Evolutionary conservation across 2,329 filamentous ascomycete species (phyloP).

Genomic region (Fusarium hostae): DNA sequence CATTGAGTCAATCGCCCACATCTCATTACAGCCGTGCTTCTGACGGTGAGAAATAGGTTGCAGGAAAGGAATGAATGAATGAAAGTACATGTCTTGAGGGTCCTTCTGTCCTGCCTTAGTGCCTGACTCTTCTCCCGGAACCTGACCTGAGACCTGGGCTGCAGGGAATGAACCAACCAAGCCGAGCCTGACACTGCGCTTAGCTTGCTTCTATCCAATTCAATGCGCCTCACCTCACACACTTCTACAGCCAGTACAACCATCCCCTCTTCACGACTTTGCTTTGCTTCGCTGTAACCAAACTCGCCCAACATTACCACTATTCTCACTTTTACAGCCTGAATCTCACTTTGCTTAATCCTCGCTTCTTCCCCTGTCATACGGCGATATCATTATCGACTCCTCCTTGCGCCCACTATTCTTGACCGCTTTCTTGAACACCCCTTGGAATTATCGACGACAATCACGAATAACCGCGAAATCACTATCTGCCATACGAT

Average conservation of each 20-base stretch:
- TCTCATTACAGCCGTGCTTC: conserved; percentile 11
- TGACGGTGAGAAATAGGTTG: conserved; percentile 19
- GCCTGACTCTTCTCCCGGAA: conserved; percentile 25
- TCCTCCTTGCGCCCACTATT: conserved; percentile 17
- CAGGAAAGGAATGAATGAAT: not conserved
- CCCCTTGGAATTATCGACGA: conserved; percentile 22
- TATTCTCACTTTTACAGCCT: conserved; percentile 10
- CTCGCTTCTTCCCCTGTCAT: not conserved
- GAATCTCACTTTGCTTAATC: conserved; percentile 8
- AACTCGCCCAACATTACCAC: conserved; percentile 11
- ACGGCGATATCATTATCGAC: conserved; percentile 4
- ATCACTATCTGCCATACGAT: conserved; percentile 6
- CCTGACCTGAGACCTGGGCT: conserved; percentile 31
- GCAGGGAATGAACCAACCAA: conserved; percentile 32
- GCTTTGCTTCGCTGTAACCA: conserved; percentile 18
- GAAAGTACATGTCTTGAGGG: conserved; percentile 4
- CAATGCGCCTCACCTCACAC: conserved; percentile 28
- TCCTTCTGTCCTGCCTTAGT: conserved; percentile 34
- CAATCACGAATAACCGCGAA: conserved; percentile 15
- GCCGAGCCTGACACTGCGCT: conserved; percentile 35
- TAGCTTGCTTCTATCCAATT: conserved; percentile 19
- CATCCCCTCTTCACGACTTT: conserved; percentile 36
- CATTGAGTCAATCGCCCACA: conserved; percentile 8
- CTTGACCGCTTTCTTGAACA: conserved; percentile 30
- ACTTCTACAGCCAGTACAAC: conserved; percentile 30